Percentiles rank a stretch among this genome's conserved stretches.
phyloP scores from a whole-genome alignment of 2,329 filamentous ascomycete species.

The Ophiosphaerella narmari region DNA sequence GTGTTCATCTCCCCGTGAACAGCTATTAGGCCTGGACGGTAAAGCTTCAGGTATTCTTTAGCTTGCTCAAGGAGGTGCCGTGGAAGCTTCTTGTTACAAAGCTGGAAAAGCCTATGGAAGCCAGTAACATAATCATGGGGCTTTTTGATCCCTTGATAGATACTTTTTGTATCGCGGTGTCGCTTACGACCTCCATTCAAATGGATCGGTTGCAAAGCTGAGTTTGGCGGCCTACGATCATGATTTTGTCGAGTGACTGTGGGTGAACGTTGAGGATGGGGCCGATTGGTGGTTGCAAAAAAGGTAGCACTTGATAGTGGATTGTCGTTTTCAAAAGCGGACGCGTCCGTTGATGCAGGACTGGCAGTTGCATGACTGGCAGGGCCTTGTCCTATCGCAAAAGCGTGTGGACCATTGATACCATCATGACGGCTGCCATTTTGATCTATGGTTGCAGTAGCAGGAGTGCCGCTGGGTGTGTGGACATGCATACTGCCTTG shows the following conservation, averaged over 20 bases:
- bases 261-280: constrained; percentile 35
- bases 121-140: constrained; percentile 90
- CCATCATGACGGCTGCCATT: constrained; percentile 38
- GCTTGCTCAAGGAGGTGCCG: constrained; percentile 79
- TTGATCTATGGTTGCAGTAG: constrained; percentile 40
- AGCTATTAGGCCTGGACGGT: constrained; percentile 90
- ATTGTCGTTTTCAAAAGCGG: constrained; percentile 52
- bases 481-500: constrained; percentile 53
- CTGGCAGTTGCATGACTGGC: constrained; percentile 62
- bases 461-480: constrained; percentile 49
- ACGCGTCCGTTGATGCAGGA: constrained; percentile 53
- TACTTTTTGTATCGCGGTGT: constrained; percentile 74
- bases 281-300: constrained; percentile 41
- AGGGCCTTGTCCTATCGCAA: constrained; percentile 64
- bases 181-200: constrained; percentile 52
- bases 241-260: constrained; percentile 31
- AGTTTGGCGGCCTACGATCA: constrained; percentile 29
- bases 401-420: constrained; percentile 57
- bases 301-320: constrained; percentile 41
- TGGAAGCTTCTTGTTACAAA: constrained; percentile 78
- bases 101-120: constrained; percentile 84
- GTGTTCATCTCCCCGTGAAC: constrained; percentile 86
- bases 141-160: constrained; percentile 87
- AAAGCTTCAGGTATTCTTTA: constrained; percentile 83
- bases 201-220: constrained; percentile 38